Conservation (phyloP, 495 filamentous ascomycete species). For the Tuber borchii region DNA sequence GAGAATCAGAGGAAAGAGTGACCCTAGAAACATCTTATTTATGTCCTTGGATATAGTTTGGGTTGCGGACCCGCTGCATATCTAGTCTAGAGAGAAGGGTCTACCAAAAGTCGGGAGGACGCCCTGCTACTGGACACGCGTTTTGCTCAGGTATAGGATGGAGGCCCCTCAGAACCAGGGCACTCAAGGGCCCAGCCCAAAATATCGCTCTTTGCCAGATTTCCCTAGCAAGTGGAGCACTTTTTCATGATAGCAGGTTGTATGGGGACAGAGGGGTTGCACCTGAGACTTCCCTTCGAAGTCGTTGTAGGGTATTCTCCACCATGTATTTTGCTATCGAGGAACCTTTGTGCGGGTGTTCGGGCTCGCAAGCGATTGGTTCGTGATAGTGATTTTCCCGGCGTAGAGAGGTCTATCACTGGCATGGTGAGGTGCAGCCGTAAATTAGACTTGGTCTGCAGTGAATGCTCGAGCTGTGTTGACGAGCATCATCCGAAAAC, state of each 20-base stretch:
- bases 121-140: background rate
- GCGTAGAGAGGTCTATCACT: background rate
- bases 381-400: background rate
- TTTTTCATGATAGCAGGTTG: background rate
- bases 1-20: background rate
- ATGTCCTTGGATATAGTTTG: background rate
- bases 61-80: background rate
- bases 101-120: background rate
- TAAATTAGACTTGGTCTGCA: background rate
- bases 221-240: background rate
- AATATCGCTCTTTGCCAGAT: background rate
- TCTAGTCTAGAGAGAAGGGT: background rate
- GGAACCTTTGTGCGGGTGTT: background rate
- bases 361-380: background rate
- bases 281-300: background rate
- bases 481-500: background rate
- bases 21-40: background rate
- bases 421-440: background rate
- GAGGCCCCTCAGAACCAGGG: background rate
- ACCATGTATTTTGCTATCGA: background rate
- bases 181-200: background rate
- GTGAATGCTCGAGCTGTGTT: background rate
- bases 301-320: background rate
- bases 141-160: background rate
- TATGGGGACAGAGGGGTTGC: background rate